Conservation (phyloP, 495 filamentous ascomycete species). For the Achaetomiella virescens region DNA sequence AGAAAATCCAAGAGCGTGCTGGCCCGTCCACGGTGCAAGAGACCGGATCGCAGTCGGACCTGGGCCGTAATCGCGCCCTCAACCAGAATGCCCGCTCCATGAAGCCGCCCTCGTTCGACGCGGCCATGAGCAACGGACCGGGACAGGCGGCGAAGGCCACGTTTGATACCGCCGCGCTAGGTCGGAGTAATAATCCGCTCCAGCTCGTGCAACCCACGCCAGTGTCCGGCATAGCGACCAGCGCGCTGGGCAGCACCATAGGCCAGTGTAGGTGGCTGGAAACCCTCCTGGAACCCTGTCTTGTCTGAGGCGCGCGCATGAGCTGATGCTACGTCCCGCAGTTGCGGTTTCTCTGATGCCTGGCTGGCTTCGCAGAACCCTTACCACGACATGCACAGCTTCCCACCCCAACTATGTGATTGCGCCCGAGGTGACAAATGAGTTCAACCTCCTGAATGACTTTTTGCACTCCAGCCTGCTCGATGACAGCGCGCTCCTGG, state of each 20-base stretch:
- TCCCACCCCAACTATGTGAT: slow-evolving; percentile 95
- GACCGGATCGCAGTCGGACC: slow-evolving; percentile 33
- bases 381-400: slow-evolving; percentile 89
- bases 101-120: slow-evolving; percentile 38
- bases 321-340: slow-evolving; percentile 37
- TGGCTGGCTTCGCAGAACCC: slow-evolving; percentile 61
- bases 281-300: slow-evolving; percentile 11
- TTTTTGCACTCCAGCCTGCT: slow-evolving; percentile 85
- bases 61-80: slow-evolving; percentile 34
- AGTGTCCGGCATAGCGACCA: slow-evolving; percentile 48
- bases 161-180: slow-evolving; percentile 38
- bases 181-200: slow-evolving; percentile 37
- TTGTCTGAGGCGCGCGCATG: slow-evolving; percentile 16
- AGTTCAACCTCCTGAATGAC: slow-evolving; percentile 93
- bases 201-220: slow-evolving; percentile 53
- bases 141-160: slow-evolving; percentile 36
- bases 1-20: slow-evolving; percentile 64
- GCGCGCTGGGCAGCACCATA: slow-evolving; percentile 50
- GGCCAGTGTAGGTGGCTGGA: slow-evolving; percentile 66
- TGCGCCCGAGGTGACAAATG: slow-evolving; percentile 86
- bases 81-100: slow-evolving; percentile 36
- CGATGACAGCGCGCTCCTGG: slow-evolving; percentile 65
- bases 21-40: slow-evolving; percentile 57
- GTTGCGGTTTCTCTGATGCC: slow-evolving; percentile 49
- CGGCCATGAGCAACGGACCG: slow-evolving; percentile 26